Conservation (phyloP, 257 asterid genomes). For the Capsicum baccatum region DNA sequence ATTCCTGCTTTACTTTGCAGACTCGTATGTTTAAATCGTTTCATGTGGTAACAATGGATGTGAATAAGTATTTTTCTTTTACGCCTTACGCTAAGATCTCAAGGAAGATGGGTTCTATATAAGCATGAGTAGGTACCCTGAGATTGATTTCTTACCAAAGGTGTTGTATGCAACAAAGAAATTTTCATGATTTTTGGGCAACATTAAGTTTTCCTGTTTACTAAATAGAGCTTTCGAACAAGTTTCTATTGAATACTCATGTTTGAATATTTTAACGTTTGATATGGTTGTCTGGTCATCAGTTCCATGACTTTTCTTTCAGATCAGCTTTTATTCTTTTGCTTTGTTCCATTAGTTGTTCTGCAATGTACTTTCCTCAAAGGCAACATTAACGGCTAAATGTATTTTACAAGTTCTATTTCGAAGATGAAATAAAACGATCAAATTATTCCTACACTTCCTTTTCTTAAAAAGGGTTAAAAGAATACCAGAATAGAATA, state of each 20-base stretch:
- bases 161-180: no score
- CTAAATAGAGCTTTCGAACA: no score
- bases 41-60: neutral
- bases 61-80: neutral
- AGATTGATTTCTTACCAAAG: no score
- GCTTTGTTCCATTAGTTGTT: neutral
- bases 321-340: neutral
- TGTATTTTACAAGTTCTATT: constrained; percentile 11
- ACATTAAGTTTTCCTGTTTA: no score
- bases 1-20: neutral
- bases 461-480: neutral
- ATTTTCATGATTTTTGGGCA: no score
- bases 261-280: neutral
- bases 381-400: neutral
- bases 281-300: neutral
- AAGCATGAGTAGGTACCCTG: no score
- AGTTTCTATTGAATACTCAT: no score
- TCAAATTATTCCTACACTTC: neutral
- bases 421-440: neutral
- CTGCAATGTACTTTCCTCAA: neutral
- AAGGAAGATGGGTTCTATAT: no score
- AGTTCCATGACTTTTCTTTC: neutral
- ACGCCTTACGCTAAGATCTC: no score
- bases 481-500: neutral
- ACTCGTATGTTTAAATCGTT: neutral